Percentiles rank a stretch among this genome's conserved stretches.
These are phyloP conservation scores for Starmerella scarabaei DNA, from an alignment of 805 yeast species.

Conservation along the genomic window DNA sequence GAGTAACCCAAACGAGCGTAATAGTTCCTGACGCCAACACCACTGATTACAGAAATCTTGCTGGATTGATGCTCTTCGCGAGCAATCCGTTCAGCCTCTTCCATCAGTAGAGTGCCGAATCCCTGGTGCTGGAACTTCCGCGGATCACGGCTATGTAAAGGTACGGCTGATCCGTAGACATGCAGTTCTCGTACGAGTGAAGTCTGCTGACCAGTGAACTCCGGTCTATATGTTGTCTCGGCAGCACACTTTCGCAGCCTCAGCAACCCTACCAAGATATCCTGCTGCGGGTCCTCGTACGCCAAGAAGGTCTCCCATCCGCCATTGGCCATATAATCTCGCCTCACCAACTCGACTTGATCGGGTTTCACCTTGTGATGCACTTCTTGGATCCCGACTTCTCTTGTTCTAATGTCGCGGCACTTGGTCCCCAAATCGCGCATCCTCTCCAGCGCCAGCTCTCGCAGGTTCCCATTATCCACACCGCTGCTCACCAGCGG, in stretches of 20 bases:
- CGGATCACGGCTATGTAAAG: constrained; percentile 91
- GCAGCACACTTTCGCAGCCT: constrained; percentile 80
- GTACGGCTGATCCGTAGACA: constrained; percentile 95
- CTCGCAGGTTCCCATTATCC: constrained; percentile 92
- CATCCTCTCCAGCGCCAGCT: constrained; percentile 92
- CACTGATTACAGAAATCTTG: constrained; percentile 87
- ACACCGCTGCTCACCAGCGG: constrained; percentile 96
- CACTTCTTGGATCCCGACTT: constrained; percentile 96
- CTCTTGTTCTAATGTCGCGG: constrained; percentile 93
- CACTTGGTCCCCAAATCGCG: constrained; percentile 93
- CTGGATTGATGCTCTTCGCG: constrained; percentile 86
- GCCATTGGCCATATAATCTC: constrained; percentile 95
- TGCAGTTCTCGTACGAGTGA: constrained; percentile 94
- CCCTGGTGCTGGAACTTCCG: constrained; percentile 98
- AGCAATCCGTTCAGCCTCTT: constrained; percentile 94
- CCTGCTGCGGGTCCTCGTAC: constrained; percentile 95
- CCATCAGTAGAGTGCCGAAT: constrained; percentile 93
- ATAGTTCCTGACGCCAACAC: constrained; percentile 95
- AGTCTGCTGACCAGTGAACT: constrained; percentile 68
- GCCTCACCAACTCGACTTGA: constrained; percentile 85
- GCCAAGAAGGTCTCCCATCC: constrained; percentile 90
- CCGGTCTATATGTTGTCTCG: constrained; percentile 81
- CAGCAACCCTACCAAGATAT: constrained; percentile 80
- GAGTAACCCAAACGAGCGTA: constrained; percentile 84
- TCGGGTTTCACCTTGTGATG: constrained; percentile 95